Evolutionary conservation across 805 yeast species (phyloP), one percentile per base, ranked within the genome.

Genomic region (Blastobotrys terrestris): DNA sequence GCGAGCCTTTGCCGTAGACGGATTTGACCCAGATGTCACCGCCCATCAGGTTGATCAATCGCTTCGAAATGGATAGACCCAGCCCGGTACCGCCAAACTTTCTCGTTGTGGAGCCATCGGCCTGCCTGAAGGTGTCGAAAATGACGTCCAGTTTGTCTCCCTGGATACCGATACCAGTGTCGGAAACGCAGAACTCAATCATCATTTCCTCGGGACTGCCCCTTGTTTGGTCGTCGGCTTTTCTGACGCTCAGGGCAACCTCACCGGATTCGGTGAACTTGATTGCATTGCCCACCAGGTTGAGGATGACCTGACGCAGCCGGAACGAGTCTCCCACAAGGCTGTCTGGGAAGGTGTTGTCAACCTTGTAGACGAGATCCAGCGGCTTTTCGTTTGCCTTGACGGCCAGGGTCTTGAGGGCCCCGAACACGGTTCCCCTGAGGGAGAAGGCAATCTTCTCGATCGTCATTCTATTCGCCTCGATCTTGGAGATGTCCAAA

Each of bases 81-180:
- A 88, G 75, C 58, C 96, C 96, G 2, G 96, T 89, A 63, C 96
- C 96, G 62, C 96, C 96, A 66, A 88, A 89, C 68, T 87, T 87
- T 66, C 96, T 79, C 1, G 96, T 88, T 1, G 96, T 88, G 3
- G 95, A 87, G 43, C 96, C 96, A 70, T 88, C 96, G 6, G 96
- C 96, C 67, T 88, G 96, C 60, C 96, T 85, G 72, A 88, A 88
- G 2, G 92, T 88, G 63, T 88, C 96, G 63, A 88, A 88, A 60
- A 88, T 89, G 43, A 89, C 75, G 31, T 88, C 95, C 39, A 88
- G 74, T 64, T 88, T 88, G 63, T 89, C 96, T 63, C 80, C 81
- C 62, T 84, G 88, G 60, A 88, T 88, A 59, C 96, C 96, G 58
- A 89, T 88, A 66, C 96, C 95, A 1, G 95, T 88, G 67, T 88